Evolutionary conservation across 768 basidiomycete genomes (phyloP), one percentile per base, ranked within the genome.

Genomic region (Pseudohyphozyma bogoriensis): DNA sequence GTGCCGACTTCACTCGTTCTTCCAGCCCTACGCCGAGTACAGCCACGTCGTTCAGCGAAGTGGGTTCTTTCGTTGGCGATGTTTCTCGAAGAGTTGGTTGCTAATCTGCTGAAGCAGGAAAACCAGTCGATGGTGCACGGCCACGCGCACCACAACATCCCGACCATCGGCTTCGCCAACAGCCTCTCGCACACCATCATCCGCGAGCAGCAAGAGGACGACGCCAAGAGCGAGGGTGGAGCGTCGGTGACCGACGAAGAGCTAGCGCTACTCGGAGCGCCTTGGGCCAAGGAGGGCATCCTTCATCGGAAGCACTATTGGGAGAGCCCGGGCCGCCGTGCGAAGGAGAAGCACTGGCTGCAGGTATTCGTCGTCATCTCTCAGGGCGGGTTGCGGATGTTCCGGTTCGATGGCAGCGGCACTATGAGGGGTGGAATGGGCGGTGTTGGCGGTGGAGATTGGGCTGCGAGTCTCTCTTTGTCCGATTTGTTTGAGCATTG

Each of bases 201-300:
- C 69, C 83, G 85, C 28, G 95, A 97, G 75, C 79, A 87, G 0
- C 89, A 89, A 60, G 92, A 96, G 73, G 89, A 89, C 67, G 89
- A 92, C 67, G 80, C 78, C 40, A 83, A 87, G 7, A 75, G 72
- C 32, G 64, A 68, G 22, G 74, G 73, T 22, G 69, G 45, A 15
- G 40, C 56, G 32, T 58, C 53, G 11, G 40, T 96, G 60, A 83
- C 86, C 10, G 64, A 66, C 55, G 93, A 97, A 68, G 95, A 97
- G 73, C 79, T 99, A 16, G 93, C 93, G 2, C 77, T 97, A 39
- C 82, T 95, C 20, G 95, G 95, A 20, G 84, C 95, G 8, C 95
- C 95, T 0, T 99, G 93, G 93, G 95, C 95, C 0, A 99, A 99
- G 74, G 95, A 99, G 74, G 95, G 95, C 16, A 87, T 93, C 79